Percentiles rank a stretch among this genome's conserved stretches.
Evolutionary conservation across 345 rosid species (phyloP).

Genomic region (Heritiera fomes): DNA sequence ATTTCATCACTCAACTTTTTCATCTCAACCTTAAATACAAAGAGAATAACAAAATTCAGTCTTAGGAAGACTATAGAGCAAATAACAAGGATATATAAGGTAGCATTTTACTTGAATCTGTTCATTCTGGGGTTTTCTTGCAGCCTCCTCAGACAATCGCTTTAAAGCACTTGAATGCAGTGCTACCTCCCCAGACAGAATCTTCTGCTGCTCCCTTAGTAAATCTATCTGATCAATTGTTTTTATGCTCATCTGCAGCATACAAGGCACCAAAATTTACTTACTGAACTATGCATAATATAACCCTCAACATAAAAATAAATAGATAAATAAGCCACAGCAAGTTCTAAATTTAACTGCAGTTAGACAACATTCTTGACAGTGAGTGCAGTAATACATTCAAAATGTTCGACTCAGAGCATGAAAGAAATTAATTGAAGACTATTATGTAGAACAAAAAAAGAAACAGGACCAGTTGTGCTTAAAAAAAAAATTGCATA

Average conservation of each 20-base stretch:
- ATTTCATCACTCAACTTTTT: constrained; percentile 68
- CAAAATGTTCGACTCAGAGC: background rate
- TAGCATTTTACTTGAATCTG: constrained; percentile 53
- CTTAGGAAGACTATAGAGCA: constrained; percentile 17
- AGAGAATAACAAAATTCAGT: constrained; percentile 29
- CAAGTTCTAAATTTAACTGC: background rate
- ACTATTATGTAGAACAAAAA: background rate
- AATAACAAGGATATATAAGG: constrained; percentile 16
- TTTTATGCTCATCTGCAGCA: constrained; percentile 69
- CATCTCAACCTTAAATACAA: constrained; percentile 65
- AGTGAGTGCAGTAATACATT: background rate
- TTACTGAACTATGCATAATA: background rate
- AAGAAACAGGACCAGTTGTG: background rate
- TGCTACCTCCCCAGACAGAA: constrained; percentile 83
- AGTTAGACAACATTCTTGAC: background rate
- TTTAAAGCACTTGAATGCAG: constrained; percentile 85
- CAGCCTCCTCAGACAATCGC: constrained; percentile 77
- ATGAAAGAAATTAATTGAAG: background rate
- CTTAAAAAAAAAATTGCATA: constrained; percentile 29
- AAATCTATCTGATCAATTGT: constrained; percentile 84
- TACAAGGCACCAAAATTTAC: constrained; percentile 10
- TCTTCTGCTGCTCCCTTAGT: constrained; percentile 89
- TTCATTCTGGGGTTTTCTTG: constrained; percentile 66
- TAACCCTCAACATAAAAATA: constrained; percentile 2
- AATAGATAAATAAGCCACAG: background rate